These are phyloP conservation scores for Apodospora peruviana DNA, from an alignment of 495 filamentous ascomycete species.

Conservation along the genomic window DNA sequence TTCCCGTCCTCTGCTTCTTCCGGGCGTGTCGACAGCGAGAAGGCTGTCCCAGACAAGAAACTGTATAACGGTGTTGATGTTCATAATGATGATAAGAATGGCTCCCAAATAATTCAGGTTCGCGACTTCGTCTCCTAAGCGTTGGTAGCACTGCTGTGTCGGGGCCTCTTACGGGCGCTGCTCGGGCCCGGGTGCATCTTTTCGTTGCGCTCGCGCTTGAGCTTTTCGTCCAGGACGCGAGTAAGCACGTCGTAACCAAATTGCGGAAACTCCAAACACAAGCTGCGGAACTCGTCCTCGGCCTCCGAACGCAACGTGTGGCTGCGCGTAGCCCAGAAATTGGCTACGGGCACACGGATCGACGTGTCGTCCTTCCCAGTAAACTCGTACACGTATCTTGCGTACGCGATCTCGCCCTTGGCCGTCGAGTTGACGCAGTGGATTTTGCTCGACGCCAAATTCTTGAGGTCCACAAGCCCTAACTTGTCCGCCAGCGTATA, in stretches of 20 bases:
- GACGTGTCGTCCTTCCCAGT: constrained; percentile 61
- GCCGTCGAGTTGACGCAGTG: constrained; percentile 80
- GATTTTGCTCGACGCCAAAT: constrained; percentile 79
- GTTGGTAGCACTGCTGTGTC: constrained; percentile 35
- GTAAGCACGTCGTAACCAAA: constrained; percentile 88
- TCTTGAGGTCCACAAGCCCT: constrained; percentile 63
- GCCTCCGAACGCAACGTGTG: constrained; percentile 79
- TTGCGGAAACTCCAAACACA: constrained; percentile 85
- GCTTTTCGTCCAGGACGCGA: constrained; percentile 56
- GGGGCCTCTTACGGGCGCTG: constrained; percentile 45
- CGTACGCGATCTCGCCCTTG: constrained; percentile 82
- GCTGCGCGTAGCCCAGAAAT: constrained; percentile 79
- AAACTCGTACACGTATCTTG: constrained; percentile 81
- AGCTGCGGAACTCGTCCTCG: constrained; percentile 68
- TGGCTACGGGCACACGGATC: constrained; percentile 79
- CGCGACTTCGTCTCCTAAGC: neutral
- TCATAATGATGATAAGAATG: no score
- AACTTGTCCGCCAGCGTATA: constrained; percentile 87
- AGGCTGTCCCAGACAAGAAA: no score
- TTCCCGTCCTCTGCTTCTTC: no score
- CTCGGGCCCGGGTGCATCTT: constrained; percentile 44
- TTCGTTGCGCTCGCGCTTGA: constrained; percentile 49
- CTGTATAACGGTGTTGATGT: no score
- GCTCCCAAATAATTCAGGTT: no score
- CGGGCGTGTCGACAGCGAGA: no score